These are phyloP conservation scores for Neofusicoccum parvum DNA, from an alignment of 2,329 filamentous ascomycete species.

Conservation along the genomic window DNA sequence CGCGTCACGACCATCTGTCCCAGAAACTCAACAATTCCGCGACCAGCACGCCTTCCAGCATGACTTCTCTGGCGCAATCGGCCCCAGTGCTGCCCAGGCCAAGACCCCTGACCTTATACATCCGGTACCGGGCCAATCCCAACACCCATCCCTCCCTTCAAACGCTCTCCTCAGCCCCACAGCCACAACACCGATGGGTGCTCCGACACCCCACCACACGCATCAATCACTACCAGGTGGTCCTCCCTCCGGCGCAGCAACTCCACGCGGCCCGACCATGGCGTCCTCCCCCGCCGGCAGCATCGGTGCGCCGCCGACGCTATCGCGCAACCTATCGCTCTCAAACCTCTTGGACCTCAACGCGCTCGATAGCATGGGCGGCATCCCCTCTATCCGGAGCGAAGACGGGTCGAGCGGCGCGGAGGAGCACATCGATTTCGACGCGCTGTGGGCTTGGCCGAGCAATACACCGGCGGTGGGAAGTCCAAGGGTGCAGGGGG, in stretches of 20 bases:
- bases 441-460: constrained; percentile 45
- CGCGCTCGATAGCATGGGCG: constrained; percentile 30
- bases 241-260: constrained; percentile 13
- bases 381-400: constrained; percentile 31
- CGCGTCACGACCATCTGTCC: constrained; percentile 8
- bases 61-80: background rate
- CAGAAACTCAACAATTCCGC: background rate
- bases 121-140: background rate
- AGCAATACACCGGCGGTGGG: constrained; percentile 37
- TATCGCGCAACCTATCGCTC: constrained; percentile 28
- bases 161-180: constrained; percentile 22
- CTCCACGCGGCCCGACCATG: constrained; percentile 33
- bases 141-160: background rate
- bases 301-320: background rate
- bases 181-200: constrained; percentile 32
- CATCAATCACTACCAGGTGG: background rate
- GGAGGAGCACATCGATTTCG: constrained; percentile 46
- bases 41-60: background rate
- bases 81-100: constrained; percentile 14
- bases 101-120: background rate
- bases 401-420: constrained; percentile 34
- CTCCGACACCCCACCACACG: background rate
- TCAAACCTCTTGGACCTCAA: constrained; percentile 42
- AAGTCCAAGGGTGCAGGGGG: constrained; percentile 28
- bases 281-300: constrained; percentile 27